Conservation (phyloP, 2,329 filamentous ascomycete species). For the Cercospora sp. region DNA sequence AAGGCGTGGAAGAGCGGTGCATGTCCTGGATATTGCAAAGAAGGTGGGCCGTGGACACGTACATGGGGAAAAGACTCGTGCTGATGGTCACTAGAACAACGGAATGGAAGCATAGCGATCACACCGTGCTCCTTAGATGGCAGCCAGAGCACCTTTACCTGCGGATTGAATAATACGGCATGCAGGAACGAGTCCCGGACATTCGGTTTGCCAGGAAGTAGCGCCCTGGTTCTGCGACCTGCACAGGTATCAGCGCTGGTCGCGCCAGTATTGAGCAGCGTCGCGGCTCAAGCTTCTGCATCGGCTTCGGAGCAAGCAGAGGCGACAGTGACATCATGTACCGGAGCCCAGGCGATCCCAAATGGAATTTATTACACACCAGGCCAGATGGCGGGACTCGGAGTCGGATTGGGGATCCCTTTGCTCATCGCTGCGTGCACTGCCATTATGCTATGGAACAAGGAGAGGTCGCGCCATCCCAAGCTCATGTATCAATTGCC, state of each 20-base stretch:
- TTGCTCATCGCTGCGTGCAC: slow-evolving; percentile 31
- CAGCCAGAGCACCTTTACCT: slow-evolving; percentile 35
- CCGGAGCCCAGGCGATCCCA: background rate
- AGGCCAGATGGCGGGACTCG: slow-evolving; percentile 35
- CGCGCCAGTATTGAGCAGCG: slow-evolving; percentile 23
- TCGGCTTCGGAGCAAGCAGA: background rate
- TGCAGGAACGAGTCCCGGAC: slow-evolving; percentile 31
- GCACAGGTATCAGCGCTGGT: slow-evolving; percentile 34
- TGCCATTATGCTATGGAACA: slow-evolving; percentile 27
- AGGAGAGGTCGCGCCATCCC: slow-evolving; percentile 25
- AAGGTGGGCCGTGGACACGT: slow-evolving; percentile 23
- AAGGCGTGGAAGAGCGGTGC: slow-evolving; percentile 34
- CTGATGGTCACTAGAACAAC: slow-evolving; percentile 14
- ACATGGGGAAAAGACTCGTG: background rate
- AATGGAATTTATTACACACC: slow-evolving; percentile 23
- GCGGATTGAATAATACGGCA: slow-evolving; percentile 31
- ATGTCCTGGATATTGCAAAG: slow-evolving; percentile 35
- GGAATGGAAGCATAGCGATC: slow-evolving; percentile 26
- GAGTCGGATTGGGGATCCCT: slow-evolving; percentile 33
- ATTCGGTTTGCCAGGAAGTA: slow-evolving; percentile 31
- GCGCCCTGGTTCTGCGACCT: slow-evolving; percentile 33
- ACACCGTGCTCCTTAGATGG: slow-evolving; percentile 30
- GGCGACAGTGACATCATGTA: slow-evolving; percentile 3
- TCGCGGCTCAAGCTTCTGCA: slow-evolving; percentile 18
- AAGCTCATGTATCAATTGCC: slow-evolving; percentile 38